phyloP scores from a whole-genome alignment of 2,329 filamentous ascomycete species.

The Fusarium acutatum region DNA sequence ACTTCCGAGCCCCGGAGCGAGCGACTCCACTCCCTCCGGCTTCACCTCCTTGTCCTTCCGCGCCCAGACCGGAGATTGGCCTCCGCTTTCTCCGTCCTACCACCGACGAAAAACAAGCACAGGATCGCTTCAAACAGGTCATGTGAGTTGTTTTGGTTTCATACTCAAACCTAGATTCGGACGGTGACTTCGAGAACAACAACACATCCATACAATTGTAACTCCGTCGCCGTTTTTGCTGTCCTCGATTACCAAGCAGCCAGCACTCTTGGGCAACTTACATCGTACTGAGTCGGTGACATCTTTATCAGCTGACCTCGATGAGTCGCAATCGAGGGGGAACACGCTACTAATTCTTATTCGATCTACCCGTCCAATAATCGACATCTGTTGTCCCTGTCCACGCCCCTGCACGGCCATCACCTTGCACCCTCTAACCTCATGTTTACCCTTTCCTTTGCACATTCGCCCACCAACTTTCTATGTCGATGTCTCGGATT shows the following conservation, averaged over 20 bases:
- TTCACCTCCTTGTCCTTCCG: conserved; percentile 1
- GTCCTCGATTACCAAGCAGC: conserved; percentile 3
- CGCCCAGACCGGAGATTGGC: conserved; percentile 10
- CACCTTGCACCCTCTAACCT: conserved; percentile 26
- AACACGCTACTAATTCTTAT: conserved; percentile 30
- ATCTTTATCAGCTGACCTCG: conserved; percentile 15
- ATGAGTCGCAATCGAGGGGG: conserved; percentile 12
- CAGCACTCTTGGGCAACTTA: not conserved
- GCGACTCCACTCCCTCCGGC: conserved; percentile 33
- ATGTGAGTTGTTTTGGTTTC: not conserved
- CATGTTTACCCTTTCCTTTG: conserved; percentile 1
- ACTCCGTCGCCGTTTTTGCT: not conserved
- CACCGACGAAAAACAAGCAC: conserved; percentile 1
- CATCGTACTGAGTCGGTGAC: not conserved
- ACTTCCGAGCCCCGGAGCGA: conserved; percentile 20
- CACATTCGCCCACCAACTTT: conserved; percentile 17
- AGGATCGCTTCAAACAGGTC: not conserved
- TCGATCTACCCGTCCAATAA: conserved; percentile 31
- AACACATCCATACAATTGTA: not conserved
- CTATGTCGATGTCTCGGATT: not conserved
- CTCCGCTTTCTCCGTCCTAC: conserved; percentile 19
- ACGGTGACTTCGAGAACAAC: not conserved
- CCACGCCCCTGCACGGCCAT: conserved; percentile 15
- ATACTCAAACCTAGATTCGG: not conserved
- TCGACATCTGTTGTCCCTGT: not conserved